Evolutionary conservation across 2,329 filamentous ascomycete species (phyloP).

Genomic region (Nigrograna mackinnonii): DNA sequence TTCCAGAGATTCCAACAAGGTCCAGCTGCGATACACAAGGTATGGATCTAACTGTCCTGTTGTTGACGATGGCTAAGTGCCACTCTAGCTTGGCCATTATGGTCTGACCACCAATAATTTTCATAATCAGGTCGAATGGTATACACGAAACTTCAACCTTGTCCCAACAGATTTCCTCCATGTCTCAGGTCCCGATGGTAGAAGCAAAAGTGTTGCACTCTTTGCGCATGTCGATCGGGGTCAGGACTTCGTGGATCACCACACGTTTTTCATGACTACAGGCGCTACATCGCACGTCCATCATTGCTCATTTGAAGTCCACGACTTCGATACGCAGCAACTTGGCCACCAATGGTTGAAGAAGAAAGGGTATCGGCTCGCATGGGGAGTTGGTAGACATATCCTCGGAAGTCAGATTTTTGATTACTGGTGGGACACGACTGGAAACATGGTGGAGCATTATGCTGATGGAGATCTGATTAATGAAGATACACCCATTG

Average conservation of each 20-base stretch:
- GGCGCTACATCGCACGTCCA: constrained; percentile 53
- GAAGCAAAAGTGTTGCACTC: constrained; percentile 35
- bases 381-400: constrained; percentile 71
- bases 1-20: constrained; percentile 47
- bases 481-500: constrained; percentile 48
- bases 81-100: too few species aligned
- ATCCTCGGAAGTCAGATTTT: constrained; percentile 72
- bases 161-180: too few species aligned
- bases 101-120: too few species aligned
- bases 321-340: constrained; percentile 69
- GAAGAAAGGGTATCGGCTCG: constrained; percentile 62
- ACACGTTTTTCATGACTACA: constrained; percentile 51
- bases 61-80: too few species aligned
- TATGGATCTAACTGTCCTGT: too few species aligned
- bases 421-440: constrained; percentile 67
- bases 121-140: too few species aligned
- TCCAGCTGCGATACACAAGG: constrained; percentile 46
- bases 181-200: too few species aligned
- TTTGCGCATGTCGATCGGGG: constrained; percentile 59
- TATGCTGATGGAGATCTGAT: constrained; percentile 70
- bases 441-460: constrained; percentile 64
- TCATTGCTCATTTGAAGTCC: constrained; percentile 68
- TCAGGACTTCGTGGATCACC: constrained; percentile 52
- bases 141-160: too few species aligned
- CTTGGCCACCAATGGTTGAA: constrained; percentile 69